phyloP scores from a whole-genome alignment of 164 flowering plant species.

The Pachysandra terminalis region DNA sequence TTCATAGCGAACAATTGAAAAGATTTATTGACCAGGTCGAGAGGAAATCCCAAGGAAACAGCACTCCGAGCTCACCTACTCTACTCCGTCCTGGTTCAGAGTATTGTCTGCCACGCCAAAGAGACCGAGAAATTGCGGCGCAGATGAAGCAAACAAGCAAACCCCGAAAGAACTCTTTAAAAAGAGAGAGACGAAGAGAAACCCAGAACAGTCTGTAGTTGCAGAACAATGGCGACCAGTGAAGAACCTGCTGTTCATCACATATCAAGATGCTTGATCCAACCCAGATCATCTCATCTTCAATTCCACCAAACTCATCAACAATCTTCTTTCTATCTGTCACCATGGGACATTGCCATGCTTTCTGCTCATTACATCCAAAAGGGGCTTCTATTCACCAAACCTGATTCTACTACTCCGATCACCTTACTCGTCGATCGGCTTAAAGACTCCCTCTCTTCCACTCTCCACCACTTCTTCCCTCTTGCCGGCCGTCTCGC shows the following conservation, averaged over 20 bases:
- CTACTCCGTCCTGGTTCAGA: too few species aligned
- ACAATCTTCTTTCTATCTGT: constrained; percentile 23
- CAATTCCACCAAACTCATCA: constrained; percentile 17
- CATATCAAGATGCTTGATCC: constrained; percentile 37
- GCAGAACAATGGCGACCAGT: not conserved
- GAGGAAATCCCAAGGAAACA: too few species aligned
- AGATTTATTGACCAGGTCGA: too few species aligned
- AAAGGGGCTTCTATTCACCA: constrained; percentile 48
- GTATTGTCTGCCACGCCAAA: too few species aligned
- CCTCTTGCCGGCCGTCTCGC: constrained; percentile 51
- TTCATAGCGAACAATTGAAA: too few species aligned
- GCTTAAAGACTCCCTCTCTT: constrained; percentile 49
- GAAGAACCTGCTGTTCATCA: constrained; percentile 5
- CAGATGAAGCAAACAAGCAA: too few species aligned
- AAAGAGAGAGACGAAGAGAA: too few species aligned
- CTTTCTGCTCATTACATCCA: constrained; percentile 49
- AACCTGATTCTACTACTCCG: constrained; percentile 19
- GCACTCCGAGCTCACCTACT: too few species aligned
- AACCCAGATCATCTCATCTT: constrained; percentile 28
- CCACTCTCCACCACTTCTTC: constrained; percentile 44
- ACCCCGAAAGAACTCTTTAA: too few species aligned
- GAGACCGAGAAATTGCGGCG: too few species aligned
- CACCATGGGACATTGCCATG: constrained; percentile 46
- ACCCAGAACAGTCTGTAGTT: too few species aligned
- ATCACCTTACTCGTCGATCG: constrained; percentile 12